Evolutionary conservation across 495 filamentous ascomycete genomes (phyloP).

Genomic region (Chaetomium tenue): DNA sequence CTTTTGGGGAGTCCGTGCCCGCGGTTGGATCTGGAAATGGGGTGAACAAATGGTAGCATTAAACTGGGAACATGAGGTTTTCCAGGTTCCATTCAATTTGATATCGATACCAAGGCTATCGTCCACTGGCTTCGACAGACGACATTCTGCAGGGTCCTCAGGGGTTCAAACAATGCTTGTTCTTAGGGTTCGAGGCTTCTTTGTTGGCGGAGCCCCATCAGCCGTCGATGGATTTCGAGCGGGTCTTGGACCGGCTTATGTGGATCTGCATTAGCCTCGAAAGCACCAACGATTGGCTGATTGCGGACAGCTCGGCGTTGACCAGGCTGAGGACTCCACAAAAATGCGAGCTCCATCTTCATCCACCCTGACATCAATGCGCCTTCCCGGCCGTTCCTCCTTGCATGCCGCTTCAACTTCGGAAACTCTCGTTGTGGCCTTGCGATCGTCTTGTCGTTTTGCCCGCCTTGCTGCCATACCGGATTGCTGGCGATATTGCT

Average conservation of each 20-base stretch:
- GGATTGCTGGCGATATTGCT: slow-evolving; percentile 10
- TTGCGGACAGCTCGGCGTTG: slow-evolving; percentile 4
- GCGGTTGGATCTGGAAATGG: background rate
- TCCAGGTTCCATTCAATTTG: background rate
- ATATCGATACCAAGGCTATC: background rate
- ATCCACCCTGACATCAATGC: slow-evolving; percentile 33
- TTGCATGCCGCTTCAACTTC: slow-evolving; percentile 16
- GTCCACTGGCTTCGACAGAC: background rate
- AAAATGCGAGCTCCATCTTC: slow-evolving; percentile 26
- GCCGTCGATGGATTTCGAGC: background rate
- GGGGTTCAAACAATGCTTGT: background rate
- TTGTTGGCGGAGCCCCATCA: background rate
- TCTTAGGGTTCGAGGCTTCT: background rate
- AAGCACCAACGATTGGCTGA: slow-evolving; percentile 13
- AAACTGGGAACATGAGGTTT: too few species aligned
- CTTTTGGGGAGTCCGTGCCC: background rate
- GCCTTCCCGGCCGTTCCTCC: slow-evolving; percentile 18
- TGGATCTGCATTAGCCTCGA: background rate
- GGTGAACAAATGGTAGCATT: too few species aligned
- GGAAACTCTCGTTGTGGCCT: slow-evolving; percentile 7
- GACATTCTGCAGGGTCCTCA: background rate
- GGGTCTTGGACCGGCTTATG: background rate
- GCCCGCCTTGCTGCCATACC: slow-evolving; percentile 8
- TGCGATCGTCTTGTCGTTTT: slow-evolving; percentile 15
- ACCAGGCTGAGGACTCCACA: slow-evolving; percentile 23